Percentiles rank a stretch among this genome's conserved stretches.
Evolutionary conservation across 2,329 filamentous ascomycete genomes (phyloP).

Genomic region (Aureobasidium uvarum): DNA sequence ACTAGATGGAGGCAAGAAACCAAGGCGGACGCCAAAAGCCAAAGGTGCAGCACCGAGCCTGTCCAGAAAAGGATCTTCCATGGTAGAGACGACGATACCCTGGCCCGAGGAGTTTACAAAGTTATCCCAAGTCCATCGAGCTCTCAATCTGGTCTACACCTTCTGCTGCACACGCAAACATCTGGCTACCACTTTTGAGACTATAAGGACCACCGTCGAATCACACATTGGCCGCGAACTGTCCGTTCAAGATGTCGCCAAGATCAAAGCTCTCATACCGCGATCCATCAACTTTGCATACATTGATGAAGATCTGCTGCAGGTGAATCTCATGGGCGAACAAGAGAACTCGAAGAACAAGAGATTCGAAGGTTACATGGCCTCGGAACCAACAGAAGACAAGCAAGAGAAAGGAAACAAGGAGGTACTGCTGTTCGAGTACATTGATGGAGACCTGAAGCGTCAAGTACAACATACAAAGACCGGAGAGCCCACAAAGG

Average conservation of each 20-base stretch:
- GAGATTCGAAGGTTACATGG: constrained; percentile 48
- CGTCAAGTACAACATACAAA: constrained; percentile 69
- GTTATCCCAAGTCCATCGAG: constrained; percentile 74
- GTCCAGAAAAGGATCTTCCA: constrained; percentile 48
- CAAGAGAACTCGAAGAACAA: constrained; percentile 59
- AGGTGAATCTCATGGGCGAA: constrained; percentile 72
- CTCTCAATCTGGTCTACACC: constrained; percentile 88
- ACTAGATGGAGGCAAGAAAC: constrained; percentile 56
- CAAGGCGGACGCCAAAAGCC: constrained; percentile 46
- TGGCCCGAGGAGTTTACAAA: constrained; percentile 76
- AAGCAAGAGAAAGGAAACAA: constrained; percentile 44
- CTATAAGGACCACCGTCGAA: constrained; percentile 80
- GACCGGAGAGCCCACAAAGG: constrained; percentile 68
- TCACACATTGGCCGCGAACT: constrained; percentile 72
- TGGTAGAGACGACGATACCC: constrained; percentile 54
- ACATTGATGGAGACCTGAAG: constrained; percentile 86
- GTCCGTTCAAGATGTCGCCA: constrained; percentile 73
- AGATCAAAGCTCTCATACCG: constrained; percentile 74
- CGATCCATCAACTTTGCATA: constrained; percentile 78
- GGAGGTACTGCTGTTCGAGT: constrained; percentile 87
- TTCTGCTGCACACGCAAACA: constrained; percentile 94
- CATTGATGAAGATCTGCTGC: constrained; percentile 78
- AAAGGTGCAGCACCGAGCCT: constrained; percentile 35
- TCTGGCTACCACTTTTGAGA: constrained; percentile 86
- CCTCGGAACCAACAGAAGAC: constrained; percentile 39